phyloP scores from a whole-genome alignment of 768 basidiomycete genomes.

The Mycena kentingensis region DNA sequence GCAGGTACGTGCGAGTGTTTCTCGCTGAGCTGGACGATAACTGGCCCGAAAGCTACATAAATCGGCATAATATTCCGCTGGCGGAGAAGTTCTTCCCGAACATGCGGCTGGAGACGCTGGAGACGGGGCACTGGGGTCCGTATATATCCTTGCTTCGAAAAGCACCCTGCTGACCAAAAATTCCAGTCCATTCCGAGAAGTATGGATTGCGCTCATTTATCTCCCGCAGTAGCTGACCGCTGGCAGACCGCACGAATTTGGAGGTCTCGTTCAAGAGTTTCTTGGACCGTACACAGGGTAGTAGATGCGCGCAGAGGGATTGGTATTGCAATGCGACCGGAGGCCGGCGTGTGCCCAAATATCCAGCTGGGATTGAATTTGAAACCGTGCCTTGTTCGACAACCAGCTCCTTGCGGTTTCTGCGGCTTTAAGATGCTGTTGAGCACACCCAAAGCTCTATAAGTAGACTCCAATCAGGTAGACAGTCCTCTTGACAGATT shows the following conservation, averaged over 20 bases:
- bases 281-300: slow-evolving; percentile 1
- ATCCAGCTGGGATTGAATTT: too few species aligned
- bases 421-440: too few species aligned
- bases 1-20: slow-evolving; percentile 50
- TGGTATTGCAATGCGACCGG: too few species aligned
- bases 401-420: too few species aligned
- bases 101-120: slow-evolving; percentile 60
- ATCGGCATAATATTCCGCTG: slow-evolving; percentile 62
- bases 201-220: slow-evolving; percentile 27
- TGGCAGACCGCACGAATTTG: slow-evolving; percentile 16
- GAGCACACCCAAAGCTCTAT: too few species aligned
- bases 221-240: not conserved
- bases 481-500: too few species aligned
- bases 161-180: not conserved
- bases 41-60: slow-evolving; percentile 80
- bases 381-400: too few species aligned
- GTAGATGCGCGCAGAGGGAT: too few species aligned
- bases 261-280: slow-evolving; percentile 12
- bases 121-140: slow-evolving; percentile 88
- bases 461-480: too few species aligned
- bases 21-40: not conserved
- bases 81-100: slow-evolving; percentile 75
- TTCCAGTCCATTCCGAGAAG: slow-evolving; percentile 78
- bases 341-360: too few species aligned
- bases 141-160: not conserved